Base-by-base conservation (phyloP, 345 rosid species). In the Rhodamnia argentea region DNA sequence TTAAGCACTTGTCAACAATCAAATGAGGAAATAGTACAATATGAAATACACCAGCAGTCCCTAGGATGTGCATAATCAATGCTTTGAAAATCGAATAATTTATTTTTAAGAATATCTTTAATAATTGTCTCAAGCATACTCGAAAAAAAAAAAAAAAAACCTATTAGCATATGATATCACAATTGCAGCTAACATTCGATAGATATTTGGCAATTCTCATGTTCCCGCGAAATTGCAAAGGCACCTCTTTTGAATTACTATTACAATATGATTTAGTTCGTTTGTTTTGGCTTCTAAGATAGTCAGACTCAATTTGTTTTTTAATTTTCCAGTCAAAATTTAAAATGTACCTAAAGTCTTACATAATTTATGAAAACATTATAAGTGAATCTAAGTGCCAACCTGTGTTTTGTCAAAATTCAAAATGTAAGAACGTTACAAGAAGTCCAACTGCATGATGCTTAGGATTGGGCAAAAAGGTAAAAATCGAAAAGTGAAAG, bases 191-290 rank as follows among this genome's bases (percentile, higher is more conserved):
- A n/a, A 37, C 14, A 7, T 29, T 7, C 0, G 42, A 7, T 29
- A 62, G 5, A 29, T 7, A 0, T 27, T 62, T 62, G 20, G 12
- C 40, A 62, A 62, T 62, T 62, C 40, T 62, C 22, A 16, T 64
- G 76, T 16, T 64, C 3, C 29, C 0, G 12, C 0, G 6, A 64
- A 64, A 29, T 64, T 29, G 23, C 23, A 32, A 64, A 29, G 2
- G 15, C 3, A 0, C 1, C 75, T 29, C 13, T 13, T n/a, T n/a
- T 5, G 27, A 60, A 13, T 60, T 1, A 15, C 76, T 3, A 42
- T 1, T 29, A 0, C 2, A 16, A 29, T 29, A 29, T 15, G 22
- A 29, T 29, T 62, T 27, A 60, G 22, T n/a, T 60, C 18, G 0
- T 27, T 60, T 7, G 27, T 60, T 14, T 52, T 13, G 53, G 13